A percentile compares a stretch with the other conserved stretches of the same genome.
Evolutionary conservation across 2,329 filamentous ascomycete species (phyloP).

Genomic region (Achaetomium macrosporum): DNA sequence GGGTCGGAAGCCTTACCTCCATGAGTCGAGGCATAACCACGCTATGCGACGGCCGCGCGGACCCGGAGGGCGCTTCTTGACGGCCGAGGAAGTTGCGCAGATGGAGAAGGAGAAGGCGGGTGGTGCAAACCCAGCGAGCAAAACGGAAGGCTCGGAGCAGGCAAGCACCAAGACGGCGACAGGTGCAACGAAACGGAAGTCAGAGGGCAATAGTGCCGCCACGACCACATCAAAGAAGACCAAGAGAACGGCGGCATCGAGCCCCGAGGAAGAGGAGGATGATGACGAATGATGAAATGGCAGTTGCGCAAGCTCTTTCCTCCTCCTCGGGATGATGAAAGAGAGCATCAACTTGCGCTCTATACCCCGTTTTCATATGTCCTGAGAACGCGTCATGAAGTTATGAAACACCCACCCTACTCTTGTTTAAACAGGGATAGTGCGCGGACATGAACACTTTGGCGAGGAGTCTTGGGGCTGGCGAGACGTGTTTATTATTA

Average conservation of each 20-base stretch:
- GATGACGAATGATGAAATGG: conserved; percentile 21
- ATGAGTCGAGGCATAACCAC: conserved; percentile 96
- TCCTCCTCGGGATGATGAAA: too few species aligned
- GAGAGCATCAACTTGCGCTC: conserved; percentile 2
- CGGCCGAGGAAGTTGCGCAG: conserved; percentile 87
- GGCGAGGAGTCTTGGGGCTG: conserved; percentile 22
- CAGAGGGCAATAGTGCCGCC: conserved; percentile 40
- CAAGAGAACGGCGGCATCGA: conserved; percentile 36
- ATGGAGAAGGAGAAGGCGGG: conserved; percentile 63
- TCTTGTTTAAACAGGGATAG: conserved; percentile 12
- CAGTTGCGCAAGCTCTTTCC: neutral
- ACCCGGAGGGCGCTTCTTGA: conserved; percentile 90
- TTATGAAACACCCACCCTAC: conserved; percentile 25
- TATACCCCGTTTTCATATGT: conserved; percentile 24
- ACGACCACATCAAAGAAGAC: conserved; percentile 47
- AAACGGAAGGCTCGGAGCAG: conserved; percentile 22
- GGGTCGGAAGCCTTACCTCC: conserved; percentile 91
- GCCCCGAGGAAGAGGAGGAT: conserved; percentile 36
- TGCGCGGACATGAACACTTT: conserved; percentile 3
- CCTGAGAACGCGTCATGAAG: conserved; percentile 22
- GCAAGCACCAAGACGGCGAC: conserved; percentile 27
- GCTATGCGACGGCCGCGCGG: conserved; percentile 93
- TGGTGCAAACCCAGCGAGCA: conserved; percentile 15
- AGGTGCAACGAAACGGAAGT: conserved; percentile 55
- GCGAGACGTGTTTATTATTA: conserved; percentile 12